phyloP scores from a whole-genome alignment of 2,329 filamentous ascomycete genomes.

The Phaeosphaeria sp. region DNA sequence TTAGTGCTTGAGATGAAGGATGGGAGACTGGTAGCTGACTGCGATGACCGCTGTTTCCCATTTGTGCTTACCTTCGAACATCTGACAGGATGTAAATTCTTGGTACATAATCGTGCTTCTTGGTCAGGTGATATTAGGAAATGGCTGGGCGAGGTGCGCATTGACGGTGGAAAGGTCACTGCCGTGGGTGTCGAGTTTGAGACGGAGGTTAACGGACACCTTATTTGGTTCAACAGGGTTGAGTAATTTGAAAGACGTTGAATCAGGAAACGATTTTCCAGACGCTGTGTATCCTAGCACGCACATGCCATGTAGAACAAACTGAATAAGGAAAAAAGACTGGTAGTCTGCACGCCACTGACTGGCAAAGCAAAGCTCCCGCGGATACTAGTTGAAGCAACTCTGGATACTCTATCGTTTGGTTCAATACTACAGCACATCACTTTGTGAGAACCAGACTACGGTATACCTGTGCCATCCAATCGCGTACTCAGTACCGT shows the following conservation, averaged over 20 bases:
- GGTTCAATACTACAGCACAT: no score
- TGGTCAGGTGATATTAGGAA: slow-evolving; percentile 3
- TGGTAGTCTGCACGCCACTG: no score
- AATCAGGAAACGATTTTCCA: neutral
- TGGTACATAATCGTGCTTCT: slow-evolving; percentile 1
- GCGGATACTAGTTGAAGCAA: no score
- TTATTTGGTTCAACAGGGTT: slow-evolving; percentile 13
- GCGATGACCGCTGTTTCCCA: slow-evolving; percentile 16
- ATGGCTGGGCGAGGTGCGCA: slow-evolving; percentile 11
- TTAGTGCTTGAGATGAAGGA: slow-evolving; percentile 8
- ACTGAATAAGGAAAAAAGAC: no score
- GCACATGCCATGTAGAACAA: no score
- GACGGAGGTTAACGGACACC: slow-evolving; percentile 6
- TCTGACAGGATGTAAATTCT: slow-evolving; percentile 5
- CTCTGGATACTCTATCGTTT: no score
- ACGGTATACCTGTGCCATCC: no score
- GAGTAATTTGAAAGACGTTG: neutral
- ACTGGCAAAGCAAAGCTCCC: no score
- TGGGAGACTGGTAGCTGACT: slow-evolving; percentile 11
- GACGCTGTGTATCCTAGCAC: neutral
- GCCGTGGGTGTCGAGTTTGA: slow-evolving; percentile 13
- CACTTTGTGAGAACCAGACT: no score
- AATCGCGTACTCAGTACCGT: no score
- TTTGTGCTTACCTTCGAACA: slow-evolving; percentile 13
- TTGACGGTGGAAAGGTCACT: slow-evolving; percentile 5